Evolutionary conservation across 2,329 filamentous ascomycete genomes (phyloP).

Genomic region (Claviceps monticola): DNA sequence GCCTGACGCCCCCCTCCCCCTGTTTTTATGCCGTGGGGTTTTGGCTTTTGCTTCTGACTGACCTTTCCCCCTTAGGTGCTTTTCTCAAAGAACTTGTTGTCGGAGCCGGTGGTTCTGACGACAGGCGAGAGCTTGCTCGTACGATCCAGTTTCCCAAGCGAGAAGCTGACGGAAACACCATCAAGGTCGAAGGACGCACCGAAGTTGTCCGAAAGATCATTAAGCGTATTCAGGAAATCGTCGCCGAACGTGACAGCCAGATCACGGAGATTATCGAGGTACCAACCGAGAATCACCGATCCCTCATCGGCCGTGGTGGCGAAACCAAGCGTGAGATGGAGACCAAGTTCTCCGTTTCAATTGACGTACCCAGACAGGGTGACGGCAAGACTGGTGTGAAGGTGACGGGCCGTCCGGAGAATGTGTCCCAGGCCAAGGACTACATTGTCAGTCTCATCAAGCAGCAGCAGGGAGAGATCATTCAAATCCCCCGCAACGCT

Average conservation of each 20-base stretch:
- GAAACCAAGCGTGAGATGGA: constrained; percentile 78
- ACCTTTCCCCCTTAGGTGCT: constrained; percentile 40
- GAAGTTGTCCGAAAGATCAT: constrained; percentile 82
- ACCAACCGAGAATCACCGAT: constrained; percentile 76
- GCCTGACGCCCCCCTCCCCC: background rate
- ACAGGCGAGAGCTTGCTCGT: constrained; percentile 68
- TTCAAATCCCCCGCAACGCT: constrained; percentile 68
- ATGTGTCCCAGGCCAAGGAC: constrained; percentile 74
- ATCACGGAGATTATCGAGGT: constrained; percentile 68
- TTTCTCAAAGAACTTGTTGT: constrained; percentile 78
- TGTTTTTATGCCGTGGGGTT: background rate
- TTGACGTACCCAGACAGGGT: constrained; percentile 86
- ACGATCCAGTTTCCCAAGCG: constrained; percentile 91
- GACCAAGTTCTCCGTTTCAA: constrained; percentile 67
- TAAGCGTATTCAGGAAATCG: constrained; percentile 65
- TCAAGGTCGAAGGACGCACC: constrained; percentile 76
- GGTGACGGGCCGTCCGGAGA: constrained; percentile 61
- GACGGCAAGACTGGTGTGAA: constrained; percentile 75
- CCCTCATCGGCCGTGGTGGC: constrained; percentile 83
- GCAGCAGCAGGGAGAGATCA: constrained; percentile 74
- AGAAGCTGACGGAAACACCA: constrained; percentile 66
- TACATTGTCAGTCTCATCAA: constrained; percentile 71
- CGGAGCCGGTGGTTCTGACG: constrained; percentile 78
- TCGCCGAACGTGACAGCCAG: constrained; percentile 72
- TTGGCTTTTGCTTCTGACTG: constrained; percentile 2